Conservation (phyloP, 1,284 basidiomycete genomes). For the Crocinoboletus sp. region DNA sequence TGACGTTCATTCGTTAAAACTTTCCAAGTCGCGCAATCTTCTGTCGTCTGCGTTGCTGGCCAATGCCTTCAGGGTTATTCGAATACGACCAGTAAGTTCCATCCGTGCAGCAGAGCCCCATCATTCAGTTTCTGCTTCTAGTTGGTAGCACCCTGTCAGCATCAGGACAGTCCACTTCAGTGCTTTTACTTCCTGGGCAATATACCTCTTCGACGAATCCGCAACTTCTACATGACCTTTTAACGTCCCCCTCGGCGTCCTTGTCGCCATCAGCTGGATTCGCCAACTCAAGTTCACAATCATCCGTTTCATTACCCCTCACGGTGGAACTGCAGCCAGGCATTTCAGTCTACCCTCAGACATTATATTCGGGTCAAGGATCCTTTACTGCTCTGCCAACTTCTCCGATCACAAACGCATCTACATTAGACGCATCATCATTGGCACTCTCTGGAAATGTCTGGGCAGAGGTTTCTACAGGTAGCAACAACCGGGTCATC, state of each 20-base stretch:
- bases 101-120: not conserved
- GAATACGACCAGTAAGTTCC: slow-evolving; percentile 59
- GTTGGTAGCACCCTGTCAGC: slow-evolving; percentile 63
- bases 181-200: slow-evolving; percentile 68
- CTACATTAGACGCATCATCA: slow-evolving; percentile 50
- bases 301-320: slow-evolving; percentile 54
- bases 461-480: slow-evolving; percentile 59
- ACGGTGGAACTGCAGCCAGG: slow-evolving; percentile 62
- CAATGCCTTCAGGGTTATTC: slow-evolving; percentile 75
- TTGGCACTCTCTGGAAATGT: slow-evolving; percentile 60
- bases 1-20: slow-evolving; percentile 1
- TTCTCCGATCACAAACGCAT: slow-evolving; percentile 43
- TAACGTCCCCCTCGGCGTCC: slow-evolving; percentile 58
- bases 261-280: slow-evolving; percentile 61
- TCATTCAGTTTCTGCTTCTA: slow-evolving; percentile 30
- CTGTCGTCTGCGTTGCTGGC: slow-evolving; percentile 74
- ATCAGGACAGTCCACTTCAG: slow-evolving; percentile 44
- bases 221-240: slow-evolving; percentile 58
- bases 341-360: slow-evolving; percentile 52
- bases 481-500: slow-evolving; percentile 51
- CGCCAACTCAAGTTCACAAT: slow-evolving; percentile 38
- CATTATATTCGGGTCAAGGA: slow-evolving; percentile 59
- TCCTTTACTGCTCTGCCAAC: slow-evolving; percentile 55
- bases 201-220: slow-evolving; percentile 69
- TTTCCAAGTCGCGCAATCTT: slow-evolving; percentile 49